phyloP scores from a whole-genome alignment of 352 stramenopile species.

The Phytophthora melonis region DNA sequence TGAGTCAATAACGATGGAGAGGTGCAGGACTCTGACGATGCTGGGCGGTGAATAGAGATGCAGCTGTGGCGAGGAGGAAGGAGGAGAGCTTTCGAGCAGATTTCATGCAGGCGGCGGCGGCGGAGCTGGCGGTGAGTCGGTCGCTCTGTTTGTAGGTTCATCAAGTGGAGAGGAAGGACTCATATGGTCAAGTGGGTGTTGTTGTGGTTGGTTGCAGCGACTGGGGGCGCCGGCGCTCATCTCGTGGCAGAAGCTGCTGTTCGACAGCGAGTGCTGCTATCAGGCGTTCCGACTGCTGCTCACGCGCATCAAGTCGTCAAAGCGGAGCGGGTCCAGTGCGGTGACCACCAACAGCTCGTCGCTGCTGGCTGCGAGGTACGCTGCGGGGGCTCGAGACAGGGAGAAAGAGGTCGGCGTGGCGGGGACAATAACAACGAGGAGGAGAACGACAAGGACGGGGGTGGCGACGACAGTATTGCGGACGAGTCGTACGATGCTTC shows the following conservation, averaged over 20 bases:
- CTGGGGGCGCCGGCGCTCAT: conserved; percentile 62
- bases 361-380: conserved; percentile 30
- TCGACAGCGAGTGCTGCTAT: conserved; percentile 69
- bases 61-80: conserved; percentile 49
- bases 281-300: conserved; percentile 69
- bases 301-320: conserved; percentile 68
- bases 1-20: not conserved
- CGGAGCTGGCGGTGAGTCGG: conserved; percentile 53
- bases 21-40: not conserved
- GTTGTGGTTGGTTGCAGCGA: conserved; percentile 33
- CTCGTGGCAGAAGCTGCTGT: conserved; percentile 74
- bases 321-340: conserved; percentile 26
- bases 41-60: conserved; percentile 41
- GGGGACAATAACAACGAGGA: conserved; percentile 26
- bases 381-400: conserved; percentile 3
- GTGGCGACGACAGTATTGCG: not conserved
- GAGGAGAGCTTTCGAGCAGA: conserved; percentile 67
- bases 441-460: conserved; percentile 23
- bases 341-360: conserved; percentile 35
- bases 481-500: not conserved
- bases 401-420: not conserved
- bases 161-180: not conserved
- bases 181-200: not conserved
- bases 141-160: not conserved
- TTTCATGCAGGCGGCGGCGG: conserved; percentile 63